These are phyloP conservation scores for Ottelia alismoides DNA, from an alignment of 106 monocot species.

Conservation along the genomic window DNA sequence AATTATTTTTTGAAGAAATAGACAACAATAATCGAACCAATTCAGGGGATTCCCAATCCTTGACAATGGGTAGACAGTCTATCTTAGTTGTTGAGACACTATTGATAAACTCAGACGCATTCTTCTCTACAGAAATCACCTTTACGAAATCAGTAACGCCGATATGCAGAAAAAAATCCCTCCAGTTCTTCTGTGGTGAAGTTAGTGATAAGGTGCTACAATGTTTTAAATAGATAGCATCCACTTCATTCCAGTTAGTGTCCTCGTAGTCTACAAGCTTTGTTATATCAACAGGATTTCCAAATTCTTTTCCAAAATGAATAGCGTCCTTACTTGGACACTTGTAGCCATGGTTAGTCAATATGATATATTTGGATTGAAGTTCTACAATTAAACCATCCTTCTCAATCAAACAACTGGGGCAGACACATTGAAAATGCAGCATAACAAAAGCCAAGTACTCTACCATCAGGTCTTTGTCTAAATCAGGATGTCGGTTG, in stretches of 20 bases:
- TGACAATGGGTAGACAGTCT: no score
- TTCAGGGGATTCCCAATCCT: constrained; percentile 92
- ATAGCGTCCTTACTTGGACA: constrained; percentile 46
- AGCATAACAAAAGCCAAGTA: constrained; percentile 79
- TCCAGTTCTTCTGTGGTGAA: constrained; percentile 35
- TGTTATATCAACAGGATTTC: constrained; percentile 47
- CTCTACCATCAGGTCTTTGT: constrained; percentile 49
- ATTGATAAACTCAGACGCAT: no score
- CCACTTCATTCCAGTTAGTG: constrained; percentile 61
- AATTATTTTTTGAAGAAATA: constrained; percentile 43
- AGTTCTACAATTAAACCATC: constrained; percentile 43
- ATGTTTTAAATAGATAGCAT: constrained; percentile 70
- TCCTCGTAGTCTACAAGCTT: constrained; percentile 30
- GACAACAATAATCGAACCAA: constrained; percentile 47
- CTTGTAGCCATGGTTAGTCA: constrained; percentile 76
- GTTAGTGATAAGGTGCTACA: constrained; percentile 24
- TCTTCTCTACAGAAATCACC: constrained; percentile 37
- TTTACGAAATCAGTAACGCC: constrained; percentile 94
- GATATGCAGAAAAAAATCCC: constrained; percentile 55
- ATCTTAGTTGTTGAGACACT: no score
- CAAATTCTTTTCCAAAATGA: constrained; percentile 78
- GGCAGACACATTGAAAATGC: constrained; percentile 72
- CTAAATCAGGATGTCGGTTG: constrained; percentile 7
- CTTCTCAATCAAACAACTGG: constrained; percentile 50
- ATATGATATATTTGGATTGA: constrained; percentile 26